A percentile compares a stretch with the other conserved stretches of the same genome.
These are phyloP conservation scores for Epicoccum sorghinum DNA, from an alignment of 2,329 filamentous ascomycete species.

Conservation along the genomic window DNA sequence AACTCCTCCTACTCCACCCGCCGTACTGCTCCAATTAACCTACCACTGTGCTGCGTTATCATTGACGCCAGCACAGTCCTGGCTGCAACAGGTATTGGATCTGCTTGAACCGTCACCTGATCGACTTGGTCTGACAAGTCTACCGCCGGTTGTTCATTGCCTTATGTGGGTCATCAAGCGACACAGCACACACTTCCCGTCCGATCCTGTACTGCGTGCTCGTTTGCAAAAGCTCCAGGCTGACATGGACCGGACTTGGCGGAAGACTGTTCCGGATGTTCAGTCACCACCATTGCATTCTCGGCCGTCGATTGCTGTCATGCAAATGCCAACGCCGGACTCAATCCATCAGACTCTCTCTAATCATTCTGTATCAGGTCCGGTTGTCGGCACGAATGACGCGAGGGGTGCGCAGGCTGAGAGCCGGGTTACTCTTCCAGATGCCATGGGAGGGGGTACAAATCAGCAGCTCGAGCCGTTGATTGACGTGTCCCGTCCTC, in stretches of 20 bases:
- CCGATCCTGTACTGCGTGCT: slow-evolving; percentile 21
- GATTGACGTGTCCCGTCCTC: background rate
- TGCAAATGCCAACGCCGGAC: slow-evolving; percentile 29
- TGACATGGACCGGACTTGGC: slow-evolving; percentile 23
- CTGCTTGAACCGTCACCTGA: slow-evolving; percentile 33
- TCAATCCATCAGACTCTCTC: slow-evolving; percentile 24
- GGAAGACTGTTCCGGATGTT: slow-evolving; percentile 1
- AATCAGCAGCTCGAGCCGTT: slow-evolving; percentile 11
- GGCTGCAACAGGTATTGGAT: slow-evolving; percentile 26
- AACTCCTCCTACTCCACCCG: slow-evolving; percentile 32
- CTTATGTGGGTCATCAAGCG: slow-evolving; percentile 31
- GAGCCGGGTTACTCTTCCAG: slow-evolving; percentile 19
- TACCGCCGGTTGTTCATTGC: slow-evolving; percentile 38
- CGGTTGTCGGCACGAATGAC: background rate
- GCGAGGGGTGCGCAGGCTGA: slow-evolving; percentile 5
- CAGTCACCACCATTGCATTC: slow-evolving; percentile 6
- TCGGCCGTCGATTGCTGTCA: slow-evolving; percentile 7
- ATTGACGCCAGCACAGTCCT: slow-evolving; percentile 27
- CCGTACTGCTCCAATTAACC: slow-evolving; percentile 35
- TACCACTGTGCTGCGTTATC: slow-evolving; percentile 34
- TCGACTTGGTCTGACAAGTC: slow-evolving; percentile 28
- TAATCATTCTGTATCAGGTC: slow-evolving; percentile 1
- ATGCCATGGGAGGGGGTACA: slow-evolving; percentile 10
- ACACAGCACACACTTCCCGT: slow-evolving; percentile 17
- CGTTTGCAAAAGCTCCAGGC: slow-evolving; percentile 28